Conservation (phyloP, 106 monocot genomes). For the Platanthera zijinensis region DNA sequence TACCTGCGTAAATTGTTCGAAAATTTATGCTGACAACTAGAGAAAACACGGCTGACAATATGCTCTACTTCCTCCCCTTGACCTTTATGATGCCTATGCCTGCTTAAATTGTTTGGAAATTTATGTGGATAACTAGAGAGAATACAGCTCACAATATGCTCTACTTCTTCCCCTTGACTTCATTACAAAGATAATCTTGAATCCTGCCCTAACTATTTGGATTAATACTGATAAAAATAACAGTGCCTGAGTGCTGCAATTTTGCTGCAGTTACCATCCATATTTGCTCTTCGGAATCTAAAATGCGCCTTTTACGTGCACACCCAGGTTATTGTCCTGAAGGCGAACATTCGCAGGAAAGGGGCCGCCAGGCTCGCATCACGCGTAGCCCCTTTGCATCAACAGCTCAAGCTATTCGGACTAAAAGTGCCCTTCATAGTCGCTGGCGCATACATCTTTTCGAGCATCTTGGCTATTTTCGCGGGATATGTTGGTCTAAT, state of each 20-base stretch:
- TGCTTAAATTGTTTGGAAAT: not conserved
- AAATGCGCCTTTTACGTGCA: not conserved
- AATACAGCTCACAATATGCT: not conserved
- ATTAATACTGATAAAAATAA: not conserved
- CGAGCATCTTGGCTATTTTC: constrained; percentile 32
- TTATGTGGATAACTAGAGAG: not conserved
- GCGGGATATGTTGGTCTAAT: constrained; percentile 70
- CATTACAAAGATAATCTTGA: not conserved
- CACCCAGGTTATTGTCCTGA: constrained; percentile 24
- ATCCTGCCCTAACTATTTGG: not conserved
- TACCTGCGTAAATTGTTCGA: not conserved
- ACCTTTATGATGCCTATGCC: not conserved
- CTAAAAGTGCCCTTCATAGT: constrained; percentile 47
- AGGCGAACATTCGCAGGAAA: constrained; percentile 8
- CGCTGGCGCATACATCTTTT: constrained; percentile 33
- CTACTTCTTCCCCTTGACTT: not conserved
- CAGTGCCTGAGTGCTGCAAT: not conserved
- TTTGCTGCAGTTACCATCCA: not conserved
- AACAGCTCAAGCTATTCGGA: constrained; percentile 35
- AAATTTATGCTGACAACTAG: not conserved
- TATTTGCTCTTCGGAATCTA: not conserved
- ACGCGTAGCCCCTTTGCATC: constrained; percentile 27
- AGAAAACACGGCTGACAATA: not conserved
- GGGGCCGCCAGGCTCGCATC: constrained; percentile 10
- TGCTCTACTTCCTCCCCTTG: not conserved